A percentile compares a stretch with the other conserved stretches of the same genome.
These are phyloP conservation scores for Pythium periplocum DNA, from an alignment of 352 stramenopile genomes.

Conservation along the genomic window DNA sequence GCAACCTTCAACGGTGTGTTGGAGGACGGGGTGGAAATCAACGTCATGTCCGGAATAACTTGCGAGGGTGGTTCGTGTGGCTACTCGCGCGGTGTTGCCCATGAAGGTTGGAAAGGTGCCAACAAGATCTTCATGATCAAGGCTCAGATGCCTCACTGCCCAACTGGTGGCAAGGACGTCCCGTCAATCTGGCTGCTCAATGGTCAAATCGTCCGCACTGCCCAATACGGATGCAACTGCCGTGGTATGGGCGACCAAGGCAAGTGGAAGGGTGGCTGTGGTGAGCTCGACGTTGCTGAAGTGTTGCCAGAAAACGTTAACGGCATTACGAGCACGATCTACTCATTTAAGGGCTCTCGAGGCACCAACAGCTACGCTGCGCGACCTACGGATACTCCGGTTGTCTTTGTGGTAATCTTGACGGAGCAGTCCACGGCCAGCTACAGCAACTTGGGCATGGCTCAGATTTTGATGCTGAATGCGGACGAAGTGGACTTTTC, in stretches of 20 bases:
- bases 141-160: slow-evolving; percentile 26
- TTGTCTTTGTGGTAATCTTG: slow-evolving; percentile 37
- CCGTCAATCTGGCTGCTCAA: slow-evolving; percentile 47
- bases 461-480: slow-evolving; percentile 26
- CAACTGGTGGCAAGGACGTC: slow-evolving; percentile 13
- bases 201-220: slow-evolving; percentile 36
- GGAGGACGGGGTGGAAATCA: slow-evolving; percentile 31
- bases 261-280: slow-evolving; percentile 40
- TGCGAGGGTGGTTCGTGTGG: slow-evolving; percentile 22
- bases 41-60: slow-evolving; percentile 31
- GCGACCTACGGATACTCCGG: slow-evolving; percentile 17
- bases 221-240: slow-evolving; percentile 51
- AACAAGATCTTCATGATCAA: slow-evolving; percentile 55
- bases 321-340: slow-evolving; percentile 35
- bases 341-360: slow-evolving; percentile 39
- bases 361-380: slow-evolving; percentile 20
- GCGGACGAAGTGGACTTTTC: slow-evolving; percentile 21
- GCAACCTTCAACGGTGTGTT: slow-evolving; percentile 24
- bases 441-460: slow-evolving; percentile 10
- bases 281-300: slow-evolving; percentile 44
- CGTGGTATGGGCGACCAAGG: slow-evolving; percentile 27
- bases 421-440: slow-evolving; percentile 11
- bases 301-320: slow-evolving; percentile 20
- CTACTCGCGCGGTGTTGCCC: slow-evolving; percentile 20
- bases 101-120: slow-evolving; percentile 29